phyloP scores from a whole-genome alignment of 2,329 filamentous ascomycete species.

The Zarea fungicola region DNA sequence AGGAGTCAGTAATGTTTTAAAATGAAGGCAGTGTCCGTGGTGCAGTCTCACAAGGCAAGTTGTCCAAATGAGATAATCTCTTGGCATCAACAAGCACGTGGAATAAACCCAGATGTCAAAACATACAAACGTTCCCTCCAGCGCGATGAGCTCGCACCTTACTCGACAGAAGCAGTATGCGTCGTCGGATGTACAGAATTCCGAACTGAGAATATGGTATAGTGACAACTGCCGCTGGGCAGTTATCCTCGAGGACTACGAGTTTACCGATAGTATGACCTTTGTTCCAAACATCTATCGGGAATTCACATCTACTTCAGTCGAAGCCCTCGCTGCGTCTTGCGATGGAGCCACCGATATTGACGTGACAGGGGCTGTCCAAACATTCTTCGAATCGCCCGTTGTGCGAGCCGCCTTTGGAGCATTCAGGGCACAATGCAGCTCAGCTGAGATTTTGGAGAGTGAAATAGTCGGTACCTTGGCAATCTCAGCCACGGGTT shows the following conservation, averaged over 20 bases:
- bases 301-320: not conserved
- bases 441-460: not conserved
- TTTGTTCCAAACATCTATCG: not conserved
- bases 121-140: no score
- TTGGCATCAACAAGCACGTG: no score
- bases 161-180: not conserved
- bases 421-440: not conserved
- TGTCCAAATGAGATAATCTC: no score
- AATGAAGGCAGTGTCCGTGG: no score
- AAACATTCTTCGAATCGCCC: constrained; percentile 4
- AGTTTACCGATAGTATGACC: not conserved
- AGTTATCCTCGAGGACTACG: not conserved
- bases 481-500: not conserved
- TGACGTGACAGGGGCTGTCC: not conserved
- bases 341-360: not conserved
- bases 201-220: not conserved
- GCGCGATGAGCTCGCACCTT: no score
- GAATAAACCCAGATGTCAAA: no score
- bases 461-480: not conserved
- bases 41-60: no score
- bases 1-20: no score
- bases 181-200: not conserved
- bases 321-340: not conserved
- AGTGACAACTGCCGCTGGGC: not conserved
- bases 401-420: constrained; percentile 5